Percentiles rank a stretch among this genome's conserved stretches.
Evolutionary conservation across 768 basidiomycete genomes (phyloP).

Genomic region (Suillus hirtellus): DNA sequence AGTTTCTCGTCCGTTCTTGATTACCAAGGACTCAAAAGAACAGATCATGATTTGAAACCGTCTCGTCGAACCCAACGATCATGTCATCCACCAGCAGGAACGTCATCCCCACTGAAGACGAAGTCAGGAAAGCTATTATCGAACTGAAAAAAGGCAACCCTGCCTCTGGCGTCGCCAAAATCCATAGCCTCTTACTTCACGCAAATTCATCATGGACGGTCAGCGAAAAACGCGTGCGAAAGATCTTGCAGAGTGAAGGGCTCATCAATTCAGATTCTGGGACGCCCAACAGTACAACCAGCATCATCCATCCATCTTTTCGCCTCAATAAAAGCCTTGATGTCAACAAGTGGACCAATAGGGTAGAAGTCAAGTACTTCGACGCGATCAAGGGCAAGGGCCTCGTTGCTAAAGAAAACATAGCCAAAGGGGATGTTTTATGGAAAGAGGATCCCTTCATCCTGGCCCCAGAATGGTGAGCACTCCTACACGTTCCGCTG

Average conservation of each 20-base stretch:
- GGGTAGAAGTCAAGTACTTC: slow-evolving; percentile 69
- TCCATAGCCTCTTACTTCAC: slow-evolving; percentile 61
- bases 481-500: not conserved
- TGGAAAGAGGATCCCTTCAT: slow-evolving; percentile 88
- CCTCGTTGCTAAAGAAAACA: slow-evolving; percentile 66
- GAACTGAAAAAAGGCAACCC: slow-evolving; percentile 59
- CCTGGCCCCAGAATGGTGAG: slow-evolving; percentile 79
- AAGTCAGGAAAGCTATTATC: slow-evolving; percentile 56
- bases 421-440: slow-evolving; percentile 69
- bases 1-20: not conserved
- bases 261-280: slow-evolving; percentile 35
- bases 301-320: slow-evolving; percentile 56
- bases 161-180: slow-evolving; percentile 67
- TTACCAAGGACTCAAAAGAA: not conserved
- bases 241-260: slow-evolving; percentile 63
- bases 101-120: slow-evolving; percentile 56
- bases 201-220: slow-evolving; percentile 71
- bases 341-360: slow-evolving; percentile 58
- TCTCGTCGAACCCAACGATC: not conserved
- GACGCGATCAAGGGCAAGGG: slow-evolving; percentile 79
- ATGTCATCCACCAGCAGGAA: slow-evolving; percentile 11
- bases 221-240: slow-evolving; percentile 81
- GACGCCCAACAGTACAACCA: slow-evolving; percentile 7
- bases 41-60: not conserved
- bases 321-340: slow-evolving; percentile 64